Evolutionary conservation across 2,329 filamentous ascomycete species (phyloP).

Genomic region (Aspergillus ibericus): DNA sequence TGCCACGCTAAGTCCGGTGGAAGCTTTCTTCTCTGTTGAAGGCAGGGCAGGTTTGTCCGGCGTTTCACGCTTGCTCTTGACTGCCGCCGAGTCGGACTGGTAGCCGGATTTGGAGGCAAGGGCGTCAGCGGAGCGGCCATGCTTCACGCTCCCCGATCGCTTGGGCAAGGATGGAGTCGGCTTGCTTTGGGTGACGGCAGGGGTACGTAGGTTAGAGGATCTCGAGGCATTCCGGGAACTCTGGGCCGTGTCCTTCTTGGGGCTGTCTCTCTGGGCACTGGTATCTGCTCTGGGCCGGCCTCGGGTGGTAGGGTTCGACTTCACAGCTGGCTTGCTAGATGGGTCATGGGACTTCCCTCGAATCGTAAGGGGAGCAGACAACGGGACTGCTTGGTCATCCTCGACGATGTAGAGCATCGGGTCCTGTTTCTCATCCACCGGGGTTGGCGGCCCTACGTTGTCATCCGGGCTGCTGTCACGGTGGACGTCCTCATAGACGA

Average conservation of each 20-base stretch:
- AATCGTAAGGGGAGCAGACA: constrained; percentile 2
- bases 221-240: neutral
- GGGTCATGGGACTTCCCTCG: constrained; percentile 5
- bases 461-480: constrained; percentile 28
- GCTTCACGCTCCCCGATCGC: constrained; percentile 24
- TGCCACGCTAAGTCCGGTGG: constrained; percentile 21
- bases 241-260: neutral
- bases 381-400: constrained; percentile 4
- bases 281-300: neutral
- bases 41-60: neutral
- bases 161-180: constrained; percentile 2
- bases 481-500: constrained; percentile 16
- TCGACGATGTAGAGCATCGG: constrained; percentile 13
- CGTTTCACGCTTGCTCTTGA: neutral
- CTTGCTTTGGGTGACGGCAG: neutral
- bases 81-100: constrained; percentile 23
- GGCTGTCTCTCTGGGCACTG: neutral
- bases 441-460: constrained; percentile 28
- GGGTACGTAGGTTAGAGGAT: neutral
- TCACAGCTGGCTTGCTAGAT: neutral
- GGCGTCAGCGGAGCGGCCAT: constrained; percentile 12
- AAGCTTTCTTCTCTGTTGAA: constrained; percentile 8
- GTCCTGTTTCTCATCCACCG: constrained; percentile 23
- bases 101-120: constrained; percentile 21
- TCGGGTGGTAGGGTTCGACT: neutral